Base-by-base conservation (phyloP, 352 stramenopile genomes). In the Salisapilia sapeloensis region DNA sequence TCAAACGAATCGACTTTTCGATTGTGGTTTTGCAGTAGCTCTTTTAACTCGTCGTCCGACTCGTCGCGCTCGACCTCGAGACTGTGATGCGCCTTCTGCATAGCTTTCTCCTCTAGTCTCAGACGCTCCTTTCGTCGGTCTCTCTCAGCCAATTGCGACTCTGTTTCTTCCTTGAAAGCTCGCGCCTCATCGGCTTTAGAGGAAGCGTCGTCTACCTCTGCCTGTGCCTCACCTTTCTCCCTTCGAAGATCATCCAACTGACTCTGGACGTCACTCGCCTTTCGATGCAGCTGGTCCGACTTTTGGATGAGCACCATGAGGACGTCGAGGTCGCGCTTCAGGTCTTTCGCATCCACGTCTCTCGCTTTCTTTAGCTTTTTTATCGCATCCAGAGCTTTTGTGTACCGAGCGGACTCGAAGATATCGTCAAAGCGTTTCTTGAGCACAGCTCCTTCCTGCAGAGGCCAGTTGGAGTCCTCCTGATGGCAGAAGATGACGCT, bases 341-440 rank as follows among this genome's bases (percentile, higher is more conserved):
- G 75, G 46, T 98, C 92, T 42, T 97, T 97, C 0, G 62, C 65
- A 34, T 83, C 51, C 0, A 55, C 38, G 2, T 48, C 23, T 12
- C 70, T 33, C n/a, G 83, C 80, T 42, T 96, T 96, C 33, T 92
- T 92, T 16, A 89, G 55, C 36, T 97, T 97, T 14, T 80, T 64
- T 42, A 99, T 97, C 0, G 81, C 86, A 19, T 98, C 94, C 12
- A 99, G 60, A 0, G 95, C 94, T 47, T 99, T 99, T 6, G 92
- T 96, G 55, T 99, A 99, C 13, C 92, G 56, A 1, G 93, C 93
- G 5, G 89, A 97, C 60, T 99, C 95, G 44, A 99, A 99, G 33
- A 99, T 99, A 44, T 98, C 93, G 57, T 99, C 96, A 48, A 99
- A 99, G 19, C 92, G 69, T 51, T 98, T 99, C 64, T 99, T 99